Evolutionary conservation across 2,329 filamentous ascomycete genomes (phyloP).

Genomic region (Orbilia ellipsospora): DNA sequence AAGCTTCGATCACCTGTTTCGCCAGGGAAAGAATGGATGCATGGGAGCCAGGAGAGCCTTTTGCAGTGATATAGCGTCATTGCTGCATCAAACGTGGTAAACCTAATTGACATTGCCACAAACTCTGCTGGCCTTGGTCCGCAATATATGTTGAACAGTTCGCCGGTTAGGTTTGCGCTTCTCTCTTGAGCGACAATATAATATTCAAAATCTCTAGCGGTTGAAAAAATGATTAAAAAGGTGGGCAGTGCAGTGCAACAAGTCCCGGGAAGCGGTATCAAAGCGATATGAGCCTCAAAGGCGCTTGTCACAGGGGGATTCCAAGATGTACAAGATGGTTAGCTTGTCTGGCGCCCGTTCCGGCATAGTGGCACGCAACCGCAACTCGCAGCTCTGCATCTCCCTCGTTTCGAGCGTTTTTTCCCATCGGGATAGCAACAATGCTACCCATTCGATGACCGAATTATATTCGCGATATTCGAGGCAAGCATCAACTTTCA

Average conservation of each 20-base stretch:
- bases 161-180: neutral
- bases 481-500: too few relatives aligned
- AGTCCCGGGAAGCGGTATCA: constrained; percentile 17
- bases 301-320: constrained; percentile 9
- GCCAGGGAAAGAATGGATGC: neutral
- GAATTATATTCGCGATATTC: too few relatives aligned
- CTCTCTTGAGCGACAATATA: neutral
- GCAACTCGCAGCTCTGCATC: neutral
- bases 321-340: neutral
- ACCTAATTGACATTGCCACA: constrained; percentile 49
- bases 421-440: too few relatives aligned
- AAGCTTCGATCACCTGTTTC: constrained; percentile 46
- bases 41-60: constrained; percentile 30
- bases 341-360: neutral
- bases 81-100: constrained; percentile 30
- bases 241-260: constrained; percentile 36
- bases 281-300: constrained; percentile 53
- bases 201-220: too few relatives aligned
- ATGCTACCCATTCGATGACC: too few relatives aligned
- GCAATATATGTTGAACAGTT: constrained; percentile 14
- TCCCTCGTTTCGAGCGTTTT: neutral
- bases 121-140: constrained; percentile 7
- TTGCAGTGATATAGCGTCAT: constrained; percentile 43
- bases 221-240: neutral
- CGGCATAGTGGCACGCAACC: neutral